phyloP scores from a whole-genome alignment of 75 land plant genomes.

The Cupressus sempervirens region DNA sequence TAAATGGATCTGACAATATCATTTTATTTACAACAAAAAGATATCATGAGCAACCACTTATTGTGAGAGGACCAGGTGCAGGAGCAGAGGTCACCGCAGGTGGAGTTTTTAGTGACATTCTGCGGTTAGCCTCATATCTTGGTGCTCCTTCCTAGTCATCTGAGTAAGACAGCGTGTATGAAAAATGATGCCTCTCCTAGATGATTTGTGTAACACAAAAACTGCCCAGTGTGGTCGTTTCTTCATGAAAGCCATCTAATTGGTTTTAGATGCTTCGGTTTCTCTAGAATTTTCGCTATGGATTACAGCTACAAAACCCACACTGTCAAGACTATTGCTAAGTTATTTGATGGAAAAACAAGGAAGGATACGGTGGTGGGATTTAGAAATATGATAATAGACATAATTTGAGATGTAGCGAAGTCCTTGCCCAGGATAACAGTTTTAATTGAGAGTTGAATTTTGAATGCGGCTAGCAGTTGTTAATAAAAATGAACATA shows the following conservation, averaged over 20 bases:
- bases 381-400: neutral
- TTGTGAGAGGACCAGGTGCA: constrained; percentile 96
- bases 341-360: neutral
- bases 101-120: constrained; percentile 88
- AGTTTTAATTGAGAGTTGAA: neutral
- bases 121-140: constrained; percentile 85
- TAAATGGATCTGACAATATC: constrained; percentile 89
- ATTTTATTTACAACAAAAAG: constrained; percentile 83
- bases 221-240: neutral
- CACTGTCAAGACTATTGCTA: neutral
- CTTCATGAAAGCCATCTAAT: neutral
- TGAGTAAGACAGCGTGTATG: neutral
- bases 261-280: neutral
- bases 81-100: constrained; percentile 97
- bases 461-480: neutral
- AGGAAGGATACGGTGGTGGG: neutral
- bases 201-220: neutral
- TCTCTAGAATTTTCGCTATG: neutral
- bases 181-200: neutral
- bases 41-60: constrained; percentile 76
- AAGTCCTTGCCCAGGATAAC: neutral
- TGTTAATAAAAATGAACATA: neutral
- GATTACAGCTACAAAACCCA: neutral
- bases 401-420: neutral
- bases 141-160: constrained; percentile 83